Evolutionary conservation across 1,139 yeast species (phyloP).

Genomic region (Lodderomyces elongisporus): DNA sequence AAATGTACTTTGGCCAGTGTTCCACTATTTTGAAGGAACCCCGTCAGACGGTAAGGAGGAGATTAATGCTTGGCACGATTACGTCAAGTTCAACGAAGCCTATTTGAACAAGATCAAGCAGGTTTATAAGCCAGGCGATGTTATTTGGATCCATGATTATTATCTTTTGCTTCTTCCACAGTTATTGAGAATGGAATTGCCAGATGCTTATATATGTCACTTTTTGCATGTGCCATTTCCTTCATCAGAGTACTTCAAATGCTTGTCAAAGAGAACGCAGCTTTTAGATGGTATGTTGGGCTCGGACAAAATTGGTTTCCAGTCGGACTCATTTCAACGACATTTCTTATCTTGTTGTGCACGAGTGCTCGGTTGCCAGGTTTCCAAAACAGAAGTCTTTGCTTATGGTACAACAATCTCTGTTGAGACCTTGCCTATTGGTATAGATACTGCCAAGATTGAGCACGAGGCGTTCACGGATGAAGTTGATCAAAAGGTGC

Average conservation of each 20-base stretch:
- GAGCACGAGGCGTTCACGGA: slow-evolving; percentile 51
- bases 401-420: slow-evolving; percentile 75
- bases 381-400: slow-evolving; percentile 51
- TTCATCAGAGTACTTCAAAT: slow-evolving; percentile 89
- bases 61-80: slow-evolving; percentile 83
- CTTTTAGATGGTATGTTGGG: slow-evolving; percentile 84
- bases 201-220: slow-evolving; percentile 84
- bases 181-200: slow-evolving; percentile 72
- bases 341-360: slow-evolving; percentile 90
- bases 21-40: slow-evolving; percentile 83
- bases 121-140: slow-evolving; percentile 82
- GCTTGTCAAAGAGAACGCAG: slow-evolving; percentile 80
- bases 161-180: slow-evolving; percentile 82
- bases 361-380: slow-evolving; percentile 70
- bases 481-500: slow-evolving; percentile 33
- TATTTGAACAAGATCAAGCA: slow-evolving; percentile 73
- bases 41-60: slow-evolving; percentile 63
- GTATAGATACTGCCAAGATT: slow-evolving; percentile 67
- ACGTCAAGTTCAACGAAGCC: slow-evolving; percentile 84
- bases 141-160: slow-evolving; percentile 94
- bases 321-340: slow-evolving; percentile 77
- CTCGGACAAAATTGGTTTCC: slow-evolving; percentile 81
- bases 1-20: slow-evolving; percentile 86
- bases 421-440: slow-evolving; percentile 76
- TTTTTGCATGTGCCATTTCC: slow-evolving; percentile 94